These are phyloP conservation scores for Rubus idaeus DNA, from an alignment of 306 rosid species.

Conservation along the genomic window DNA sequence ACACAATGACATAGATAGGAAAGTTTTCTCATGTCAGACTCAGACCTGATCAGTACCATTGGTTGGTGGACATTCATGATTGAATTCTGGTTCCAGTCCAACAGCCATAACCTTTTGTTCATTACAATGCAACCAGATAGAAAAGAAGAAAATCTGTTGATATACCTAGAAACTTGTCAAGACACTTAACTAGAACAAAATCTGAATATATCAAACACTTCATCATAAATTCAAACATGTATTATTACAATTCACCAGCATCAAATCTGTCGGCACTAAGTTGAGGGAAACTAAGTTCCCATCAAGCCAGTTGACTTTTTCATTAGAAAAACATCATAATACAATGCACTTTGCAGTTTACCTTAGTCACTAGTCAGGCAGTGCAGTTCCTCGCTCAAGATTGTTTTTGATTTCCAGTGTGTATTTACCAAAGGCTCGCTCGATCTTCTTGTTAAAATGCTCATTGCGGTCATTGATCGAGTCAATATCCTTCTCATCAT, in stretches of 20 bases:
- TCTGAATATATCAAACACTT: background rate
- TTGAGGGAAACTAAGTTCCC: background rate
- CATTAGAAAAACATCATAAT: background rate
- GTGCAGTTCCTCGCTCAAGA: constrained; percentile 97
- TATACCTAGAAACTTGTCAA: background rate
- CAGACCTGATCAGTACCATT: background rate
- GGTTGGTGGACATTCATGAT: background rate
- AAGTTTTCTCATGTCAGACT: background rate
- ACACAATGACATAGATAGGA: background rate
- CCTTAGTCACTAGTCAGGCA: constrained; percentile 62
- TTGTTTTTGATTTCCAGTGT: constrained; percentile 96
- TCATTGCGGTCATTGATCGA: constrained; percentile 96
- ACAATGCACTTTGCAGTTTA: constrained; percentile 8
- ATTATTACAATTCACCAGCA: constrained; percentile 13
- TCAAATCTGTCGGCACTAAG: background rate
- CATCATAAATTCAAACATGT: background rate
- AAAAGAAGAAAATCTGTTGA: background rate
- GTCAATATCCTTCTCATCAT: constrained; percentile 95
- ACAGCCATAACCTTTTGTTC: background rate
- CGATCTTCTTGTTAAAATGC: constrained; percentile 97
- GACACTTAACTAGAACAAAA: background rate
- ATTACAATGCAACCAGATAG: background rate
- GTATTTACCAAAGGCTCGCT: constrained; percentile 96
- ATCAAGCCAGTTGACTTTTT: background rate
- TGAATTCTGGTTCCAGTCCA: background rate